phyloP scores from a whole-genome alignment of 441 rosid genomes.

The Aleurites moluccanus region DNA sequence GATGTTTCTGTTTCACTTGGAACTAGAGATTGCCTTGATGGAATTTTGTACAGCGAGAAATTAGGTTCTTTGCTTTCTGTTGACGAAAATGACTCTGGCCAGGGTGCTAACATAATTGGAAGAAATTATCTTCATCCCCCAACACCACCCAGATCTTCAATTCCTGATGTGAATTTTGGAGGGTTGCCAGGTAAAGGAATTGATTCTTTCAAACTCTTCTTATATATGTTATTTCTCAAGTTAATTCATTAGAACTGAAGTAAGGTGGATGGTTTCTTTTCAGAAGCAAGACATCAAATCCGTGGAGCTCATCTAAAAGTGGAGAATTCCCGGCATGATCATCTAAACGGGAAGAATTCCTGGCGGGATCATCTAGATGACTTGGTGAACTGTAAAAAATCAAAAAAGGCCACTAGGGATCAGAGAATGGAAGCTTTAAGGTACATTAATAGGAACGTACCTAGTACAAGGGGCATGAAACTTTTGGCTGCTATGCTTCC shows the following conservation, averaged over 20 bases:
- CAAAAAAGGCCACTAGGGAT: constrained; percentile 13
- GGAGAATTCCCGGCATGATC: background rate
- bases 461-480: constrained; percentile 28
- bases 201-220: constrained; percentile 4
- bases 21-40: constrained; percentile 17
- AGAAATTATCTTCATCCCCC: constrained; percentile 23
- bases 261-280: constrained; percentile 1
- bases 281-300: constrained; percentile 20
- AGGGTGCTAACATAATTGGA: constrained; percentile 16
- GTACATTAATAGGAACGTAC: constrained; percentile 30
- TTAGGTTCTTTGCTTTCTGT: constrained; percentile 13
- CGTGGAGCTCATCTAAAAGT: too few relatives aligned
- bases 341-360: constrained; percentile 26
- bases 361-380: constrained; percentile 20
- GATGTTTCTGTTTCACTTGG: constrained; percentile 29
- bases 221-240: background rate
- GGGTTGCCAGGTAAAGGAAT: constrained; percentile 31
- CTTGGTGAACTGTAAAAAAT: constrained; percentile 12
- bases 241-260: background rate
- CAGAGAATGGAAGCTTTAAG: constrained; percentile 42
- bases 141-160: constrained; percentile 28
- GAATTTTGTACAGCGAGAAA: constrained; percentile 20
- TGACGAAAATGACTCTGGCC: constrained; percentile 26
- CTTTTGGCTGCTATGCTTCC: constrained; percentile 35
- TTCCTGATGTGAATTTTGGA: background rate